Percentiles rank a stretch among this genome's conserved stretches.
Evolutionary conservation across 1,284 basidiomycete genomes (phyloP).

Genomic region (Papiliotrema nemorosa): DNA sequence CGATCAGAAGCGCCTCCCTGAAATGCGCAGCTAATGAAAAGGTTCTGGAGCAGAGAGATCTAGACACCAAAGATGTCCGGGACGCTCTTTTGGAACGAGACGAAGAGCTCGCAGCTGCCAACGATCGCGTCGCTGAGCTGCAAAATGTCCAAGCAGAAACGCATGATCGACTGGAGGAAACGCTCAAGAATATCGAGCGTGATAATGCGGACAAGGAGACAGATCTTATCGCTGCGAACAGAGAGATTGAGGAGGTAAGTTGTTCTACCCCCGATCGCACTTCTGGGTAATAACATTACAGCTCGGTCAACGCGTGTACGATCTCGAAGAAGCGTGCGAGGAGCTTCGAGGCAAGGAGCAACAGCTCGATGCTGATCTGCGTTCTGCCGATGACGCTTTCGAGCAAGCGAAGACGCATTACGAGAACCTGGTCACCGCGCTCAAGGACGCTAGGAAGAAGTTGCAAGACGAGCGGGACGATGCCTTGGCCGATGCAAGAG

Average conservation of each 20-base stretch:
- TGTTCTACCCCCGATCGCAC: neutral
- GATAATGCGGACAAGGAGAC: conserved; percentile 46
- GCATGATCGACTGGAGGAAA: conserved; percentile 44
- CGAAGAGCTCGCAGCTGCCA: conserved; percentile 30
- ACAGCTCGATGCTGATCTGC: conserved; percentile 54
- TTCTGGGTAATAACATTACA: conserved; percentile 4
- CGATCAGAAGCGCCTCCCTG: neutral
- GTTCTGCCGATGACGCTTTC: conserved; percentile 57
- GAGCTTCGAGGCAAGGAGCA: conserved; percentile 57
- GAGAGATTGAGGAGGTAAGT: conserved; percentile 64
- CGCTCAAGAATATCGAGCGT: conserved; percentile 40
- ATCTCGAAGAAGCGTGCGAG: conserved; percentile 58
- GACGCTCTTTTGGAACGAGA: conserved; percentile 35
- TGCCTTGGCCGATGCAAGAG: conserved; percentile 62
- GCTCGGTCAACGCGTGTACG: conserved; percentile 45
- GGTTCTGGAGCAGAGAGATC: conserved; percentile 35
- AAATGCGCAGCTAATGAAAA: conserved; percentile 6
- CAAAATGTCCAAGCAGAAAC: conserved; percentile 39
- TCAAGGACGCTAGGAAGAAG: conserved; percentile 65
- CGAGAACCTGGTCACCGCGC: conserved; percentile 64
- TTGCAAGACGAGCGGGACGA: conserved; percentile 58
- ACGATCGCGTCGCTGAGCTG: conserved; percentile 39
- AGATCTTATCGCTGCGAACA: conserved; percentile 56
- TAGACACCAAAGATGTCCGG: conserved; percentile 36
- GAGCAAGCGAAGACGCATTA: conserved; percentile 66